phyloP scores from a whole-genome alignment of 2,329 filamentous ascomycete genomes.

The Phyllosticta citriasiana region DNA sequence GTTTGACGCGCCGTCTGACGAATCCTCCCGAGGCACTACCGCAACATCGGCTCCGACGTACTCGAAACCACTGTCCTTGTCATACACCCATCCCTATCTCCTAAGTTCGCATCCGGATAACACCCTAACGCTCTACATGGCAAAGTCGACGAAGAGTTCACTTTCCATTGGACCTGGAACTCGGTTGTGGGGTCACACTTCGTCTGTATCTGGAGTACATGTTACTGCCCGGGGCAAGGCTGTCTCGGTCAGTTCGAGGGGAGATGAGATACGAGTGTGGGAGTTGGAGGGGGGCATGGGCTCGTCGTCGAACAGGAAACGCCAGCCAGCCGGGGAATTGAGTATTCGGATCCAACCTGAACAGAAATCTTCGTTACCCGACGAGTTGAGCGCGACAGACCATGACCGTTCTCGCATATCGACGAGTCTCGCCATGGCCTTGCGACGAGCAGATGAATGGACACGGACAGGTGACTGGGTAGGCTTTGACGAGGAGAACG shows the following conservation, averaged over 20 bases:
- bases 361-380: conserved; percentile 7
- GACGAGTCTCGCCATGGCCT: not conserved
- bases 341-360: conserved; percentile 46
- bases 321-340: conserved; percentile 34
- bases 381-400: not conserved
- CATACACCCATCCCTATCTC: conserved; percentile 68
- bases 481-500: conserved; percentile 83
- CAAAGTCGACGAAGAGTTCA: conserved; percentile 57
- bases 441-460: conserved; percentile 21
- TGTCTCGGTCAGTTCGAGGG: conserved; percentile 75
- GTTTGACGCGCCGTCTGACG: conserved; percentile 12
- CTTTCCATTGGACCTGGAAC: conserved; percentile 64
- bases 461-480: conserved; percentile 53
- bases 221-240: conserved; percentile 79
- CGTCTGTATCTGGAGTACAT: conserved; percentile 74
- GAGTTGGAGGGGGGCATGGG: conserved; percentile 66
- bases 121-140: conserved; percentile 71
- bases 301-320: conserved; percentile 33
- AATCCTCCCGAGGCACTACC: conserved; percentile 5
- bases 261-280: conserved; percentile 65
- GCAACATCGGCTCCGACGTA: conserved; percentile 15
- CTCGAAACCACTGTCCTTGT: conserved; percentile 39
- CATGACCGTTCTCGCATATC: not conserved
- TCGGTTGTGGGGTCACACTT: conserved; percentile 84
- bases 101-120: conserved; percentile 79